These are phyloP conservation scores for Pseudofabraea citricarpa DNA, from an alignment of 2,329 filamentous ascomycete species.

Conservation along the genomic window DNA sequence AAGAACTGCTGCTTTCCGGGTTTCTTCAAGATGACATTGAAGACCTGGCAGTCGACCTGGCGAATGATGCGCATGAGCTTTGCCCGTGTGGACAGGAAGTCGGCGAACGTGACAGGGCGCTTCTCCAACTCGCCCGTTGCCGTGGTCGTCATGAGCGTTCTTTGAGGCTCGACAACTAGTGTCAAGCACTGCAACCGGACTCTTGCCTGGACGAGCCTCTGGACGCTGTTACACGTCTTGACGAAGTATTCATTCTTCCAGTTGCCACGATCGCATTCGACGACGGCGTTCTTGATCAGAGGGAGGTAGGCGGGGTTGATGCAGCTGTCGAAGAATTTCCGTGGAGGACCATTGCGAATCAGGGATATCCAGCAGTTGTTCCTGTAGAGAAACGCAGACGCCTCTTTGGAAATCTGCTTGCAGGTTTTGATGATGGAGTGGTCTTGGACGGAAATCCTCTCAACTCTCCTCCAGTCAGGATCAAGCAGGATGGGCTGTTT, in stretches of 20 bases:
- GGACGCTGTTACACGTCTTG: constrained; percentile 11
- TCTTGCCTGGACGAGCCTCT: constrained; percentile 11
- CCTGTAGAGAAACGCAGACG: constrained; percentile 17
- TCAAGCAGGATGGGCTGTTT: constrained; percentile 18
- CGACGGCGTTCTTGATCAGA: constrained; percentile 14
- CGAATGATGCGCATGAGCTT: constrained; percentile 16
- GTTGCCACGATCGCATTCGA: constrained; percentile 14
- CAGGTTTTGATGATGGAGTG: constrained; percentile 15
- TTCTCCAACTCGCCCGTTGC: constrained; percentile 9
- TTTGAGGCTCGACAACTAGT: constrained; percentile 14
- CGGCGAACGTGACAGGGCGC: constrained; percentile 15
- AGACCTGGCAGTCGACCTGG: constrained; percentile 13
- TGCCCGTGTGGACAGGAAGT: constrained; percentile 15
- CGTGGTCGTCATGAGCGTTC: constrained; percentile 9
- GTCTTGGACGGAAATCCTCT: constrained; percentile 7
- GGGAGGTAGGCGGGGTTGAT: constrained; percentile 9
- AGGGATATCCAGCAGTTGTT: constrained; percentile 20
- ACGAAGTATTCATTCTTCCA: constrained; percentile 15
- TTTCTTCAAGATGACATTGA: constrained; percentile 22
- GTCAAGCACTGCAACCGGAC: constrained; percentile 16
- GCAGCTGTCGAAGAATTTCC: not conserved
- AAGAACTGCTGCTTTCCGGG: constrained; percentile 3
- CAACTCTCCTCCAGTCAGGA: constrained; percentile 15
- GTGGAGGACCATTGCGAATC: constrained; percentile 8
- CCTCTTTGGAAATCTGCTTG: constrained; percentile 19